phyloP scores from a whole-genome alignment of 257 asterid genomes.

The Cynanchum wilfordii region DNA sequence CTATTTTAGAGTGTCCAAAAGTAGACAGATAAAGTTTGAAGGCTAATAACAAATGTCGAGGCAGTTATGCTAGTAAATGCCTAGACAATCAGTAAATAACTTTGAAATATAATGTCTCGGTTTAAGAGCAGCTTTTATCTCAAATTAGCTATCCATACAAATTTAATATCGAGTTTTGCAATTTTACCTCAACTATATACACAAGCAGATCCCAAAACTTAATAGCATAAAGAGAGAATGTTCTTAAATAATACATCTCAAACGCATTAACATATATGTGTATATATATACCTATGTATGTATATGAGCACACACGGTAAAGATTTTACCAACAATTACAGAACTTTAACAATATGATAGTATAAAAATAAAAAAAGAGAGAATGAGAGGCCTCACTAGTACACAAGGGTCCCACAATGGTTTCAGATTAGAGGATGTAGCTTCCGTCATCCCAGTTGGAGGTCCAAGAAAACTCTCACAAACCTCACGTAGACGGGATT shows the following conservation, averaged over 20 bases:
- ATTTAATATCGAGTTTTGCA: neutral
- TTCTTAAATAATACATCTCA: neutral
- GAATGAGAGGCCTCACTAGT: slow-evolving; percentile 51
- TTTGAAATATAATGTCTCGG: neutral
- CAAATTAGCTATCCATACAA: neutral
- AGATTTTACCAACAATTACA: neutral
- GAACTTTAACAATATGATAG: neutral
- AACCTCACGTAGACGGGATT: slow-evolving; percentile 83
- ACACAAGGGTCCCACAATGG: slow-evolving; percentile 77
- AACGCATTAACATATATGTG: too few species aligned
- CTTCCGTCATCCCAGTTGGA: slow-evolving; percentile 75
- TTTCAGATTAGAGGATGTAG: slow-evolving; percentile 33
- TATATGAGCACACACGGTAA: too few species aligned
- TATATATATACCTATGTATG: too few species aligned
- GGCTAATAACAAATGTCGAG: too few species aligned
- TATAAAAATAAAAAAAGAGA: slow-evolving; percentile 4
- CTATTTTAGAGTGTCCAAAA: neutral
- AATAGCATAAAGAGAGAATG: neutral
- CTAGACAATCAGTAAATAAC: neutral
- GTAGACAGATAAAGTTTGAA: neutral
- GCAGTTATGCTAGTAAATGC: neutral
- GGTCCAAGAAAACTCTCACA: slow-evolving; percentile 98
- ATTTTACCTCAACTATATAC: neutral
- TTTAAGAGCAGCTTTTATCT: neutral
- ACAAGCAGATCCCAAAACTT: neutral